A percentile compares a stretch with the other conserved stretches of the same genome.
Conservation (phyloP, 2,329 filamentous ascomycete genomes). For the Paraphoma sp. region DNA sequence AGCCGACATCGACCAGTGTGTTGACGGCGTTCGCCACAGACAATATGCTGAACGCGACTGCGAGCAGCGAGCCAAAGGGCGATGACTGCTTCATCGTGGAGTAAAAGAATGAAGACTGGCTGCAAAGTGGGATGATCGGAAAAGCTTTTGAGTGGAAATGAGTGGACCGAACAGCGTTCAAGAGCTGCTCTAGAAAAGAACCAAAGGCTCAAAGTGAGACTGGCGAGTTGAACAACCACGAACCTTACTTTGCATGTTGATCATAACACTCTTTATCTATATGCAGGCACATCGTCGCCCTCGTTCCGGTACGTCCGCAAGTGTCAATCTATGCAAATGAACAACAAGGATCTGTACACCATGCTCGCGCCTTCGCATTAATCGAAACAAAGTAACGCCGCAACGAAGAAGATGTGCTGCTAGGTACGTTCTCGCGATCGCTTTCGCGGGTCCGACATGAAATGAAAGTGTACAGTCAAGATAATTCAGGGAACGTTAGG, state of each 20-base stretch:
- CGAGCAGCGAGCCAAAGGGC: not conserved
- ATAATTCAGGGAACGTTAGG: no score
- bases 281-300: not conserved
- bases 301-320: not conserved
- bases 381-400: not conserved
- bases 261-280: not conserved
- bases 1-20: slow-evolving; percentile 64
- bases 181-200: not conserved
- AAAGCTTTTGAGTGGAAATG: not conserved
- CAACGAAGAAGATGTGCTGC: not conserved
- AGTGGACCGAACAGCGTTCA: not conserved
- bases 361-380: not conserved
- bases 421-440: no score
- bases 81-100: not conserved
- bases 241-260: not conserved
- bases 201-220: not conserved
- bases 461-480: no score
- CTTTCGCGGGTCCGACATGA: no score
- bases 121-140: not conserved
- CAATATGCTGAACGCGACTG: slow-evolving; percentile 1
- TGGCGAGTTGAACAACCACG: not conserved
- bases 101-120: not conserved
- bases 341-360: not conserved
- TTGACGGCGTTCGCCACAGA: slow-evolving; percentile 35
- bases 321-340: not conserved